Percentiles rank a stretch among this genome's conserved stretches.
These are phyloP conservation scores for Wickerhamomyces sp. DNA, from an alignment of 1,139 yeast genomes.

Conservation along the genomic window DNA sequence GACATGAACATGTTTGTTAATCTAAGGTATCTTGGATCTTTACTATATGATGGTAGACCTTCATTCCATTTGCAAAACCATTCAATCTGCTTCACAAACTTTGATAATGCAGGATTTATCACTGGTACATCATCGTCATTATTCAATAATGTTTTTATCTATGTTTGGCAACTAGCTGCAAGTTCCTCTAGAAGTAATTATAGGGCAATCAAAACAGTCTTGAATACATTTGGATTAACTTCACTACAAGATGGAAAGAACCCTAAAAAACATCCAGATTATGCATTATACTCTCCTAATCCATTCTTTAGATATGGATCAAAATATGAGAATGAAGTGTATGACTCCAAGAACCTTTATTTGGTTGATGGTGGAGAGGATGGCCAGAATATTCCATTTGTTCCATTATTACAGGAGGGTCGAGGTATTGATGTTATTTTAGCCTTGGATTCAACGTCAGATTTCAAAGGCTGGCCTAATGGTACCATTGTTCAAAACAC, in stretches of 20 bases:
- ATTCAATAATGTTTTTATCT: conserved; percentile 51
- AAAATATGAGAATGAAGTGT: conserved; percentile 11
- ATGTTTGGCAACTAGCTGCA: conserved; percentile 40
- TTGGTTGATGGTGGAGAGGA: conserved; percentile 70
- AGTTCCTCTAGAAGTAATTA: conserved; percentile 35
- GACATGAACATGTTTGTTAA: conserved; percentile 51
- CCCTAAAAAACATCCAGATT: conserved; percentile 42
- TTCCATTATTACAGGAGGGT: conserved; percentile 45
- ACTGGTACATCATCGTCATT: conserved; percentile 71
- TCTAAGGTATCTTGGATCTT: conserved; percentile 49
- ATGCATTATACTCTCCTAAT: conserved; percentile 69
- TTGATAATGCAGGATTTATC: conserved; percentile 70
- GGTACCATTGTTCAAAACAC: conserved; percentile 46
- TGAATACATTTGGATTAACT: conserved; percentile 45
- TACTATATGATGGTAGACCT: conserved; percentile 32
- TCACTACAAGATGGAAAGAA: conserved; percentile 17
- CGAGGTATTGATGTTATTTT: conserved; percentile 9
- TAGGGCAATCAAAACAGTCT: conserved; percentile 38
- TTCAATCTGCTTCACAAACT: conserved; percentile 45
- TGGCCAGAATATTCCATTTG: conserved; percentile 56
- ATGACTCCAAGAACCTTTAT: conserved; percentile 29
- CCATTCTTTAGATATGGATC: conserved; percentile 51
- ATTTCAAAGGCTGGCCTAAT: conserved; percentile 56
- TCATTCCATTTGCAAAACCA: conserved; percentile 21
- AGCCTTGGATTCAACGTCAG: conserved; percentile 60